Evolutionary conservation across 345 rosid species (phyloP).

Genomic region (Salix viminalis): DNA sequence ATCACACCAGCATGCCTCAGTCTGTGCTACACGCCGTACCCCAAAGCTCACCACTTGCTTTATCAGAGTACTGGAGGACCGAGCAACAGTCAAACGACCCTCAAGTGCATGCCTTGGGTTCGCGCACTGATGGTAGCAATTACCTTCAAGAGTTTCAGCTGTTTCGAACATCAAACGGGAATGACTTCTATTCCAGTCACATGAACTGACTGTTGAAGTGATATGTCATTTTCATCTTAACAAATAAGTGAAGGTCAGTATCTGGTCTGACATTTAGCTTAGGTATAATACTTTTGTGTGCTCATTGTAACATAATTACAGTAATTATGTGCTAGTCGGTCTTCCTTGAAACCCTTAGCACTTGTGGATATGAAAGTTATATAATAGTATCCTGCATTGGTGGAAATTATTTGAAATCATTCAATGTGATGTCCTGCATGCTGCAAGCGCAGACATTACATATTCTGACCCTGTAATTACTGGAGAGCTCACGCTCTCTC

Average conservation of each 20-base stretch:
- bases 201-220: conserved; percentile 31
- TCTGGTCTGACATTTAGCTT: not conserved
- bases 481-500: not conserved
- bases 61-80: conserved; percentile 41
- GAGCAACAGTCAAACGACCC: conserved; percentile 29
- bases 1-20: conserved; percentile 26
- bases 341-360: not conserved
- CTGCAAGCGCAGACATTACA: not conserved
- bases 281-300: not conserved
- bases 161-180: conserved; percentile 35
- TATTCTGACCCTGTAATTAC: not conserved
- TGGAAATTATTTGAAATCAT: not conserved
- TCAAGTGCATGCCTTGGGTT: conserved; percentile 22
- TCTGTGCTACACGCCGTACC: conserved; percentile 24
- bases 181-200: conserved; percentile 38
- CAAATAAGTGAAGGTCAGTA: conserved; percentile 1
- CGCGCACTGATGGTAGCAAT: conserved; percentile 25
- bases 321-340: not conserved
- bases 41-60: conserved; percentile 27
- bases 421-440: not conserved
- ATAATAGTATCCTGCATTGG: not conserved
- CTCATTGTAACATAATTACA: not conserved
- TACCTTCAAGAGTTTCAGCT: conserved; percentile 46
- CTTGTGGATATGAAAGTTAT: not conserved
- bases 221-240: not conserved